These are phyloP conservation scores for Ophiosphaerella narmari DNA, from an alignment of 2,329 filamentous ascomycete genomes.

Conservation along the genomic window DNA sequence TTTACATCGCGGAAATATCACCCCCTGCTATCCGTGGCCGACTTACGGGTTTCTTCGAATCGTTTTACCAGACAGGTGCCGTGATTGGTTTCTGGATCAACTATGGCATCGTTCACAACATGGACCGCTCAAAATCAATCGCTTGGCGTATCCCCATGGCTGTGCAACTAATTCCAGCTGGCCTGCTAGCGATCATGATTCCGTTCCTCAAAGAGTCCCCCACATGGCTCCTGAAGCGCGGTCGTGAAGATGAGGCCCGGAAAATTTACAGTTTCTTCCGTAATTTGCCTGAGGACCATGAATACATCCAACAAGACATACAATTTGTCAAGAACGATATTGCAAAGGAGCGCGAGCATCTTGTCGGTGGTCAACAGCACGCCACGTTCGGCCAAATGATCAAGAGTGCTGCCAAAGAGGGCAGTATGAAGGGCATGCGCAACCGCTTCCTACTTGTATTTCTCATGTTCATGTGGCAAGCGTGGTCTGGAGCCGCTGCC, in stretches of 20 bases:
- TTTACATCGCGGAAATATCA: slow-evolving; percentile 49
- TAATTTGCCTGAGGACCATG: slow-evolving; percentile 50
- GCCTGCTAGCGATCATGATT: slow-evolving; percentile 40
- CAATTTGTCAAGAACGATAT: slow-evolving; percentile 39
- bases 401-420: slow-evolving; percentile 38
- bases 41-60: slow-evolving; percentile 68
- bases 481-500: slow-evolving; percentile 38
- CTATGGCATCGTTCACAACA: slow-evolving; percentile 48
- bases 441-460: slow-evolving; percentile 49
- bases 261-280: slow-evolving; percentile 51
- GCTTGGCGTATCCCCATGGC: slow-evolving; percentile 68
- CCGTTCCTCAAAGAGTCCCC: slow-evolving; percentile 42
- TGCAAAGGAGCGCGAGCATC: slow-evolving; percentile 33
- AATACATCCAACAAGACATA: slow-evolving; percentile 47
- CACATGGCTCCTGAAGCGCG: slow-evolving; percentile 36
- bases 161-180: slow-evolving; percentile 50
- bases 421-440: slow-evolving; percentile 43
- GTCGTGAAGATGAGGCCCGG: slow-evolving; percentile 45
- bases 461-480: slow-evolving; percentile 49
- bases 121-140: slow-evolving; percentile 50
- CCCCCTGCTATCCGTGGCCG: slow-evolving; percentile 68
- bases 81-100: slow-evolving; percentile 51
- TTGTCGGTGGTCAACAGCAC: slow-evolving; percentile 29
- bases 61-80: slow-evolving; percentile 68
- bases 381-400: slow-evolving; percentile 35